A percentile compares a stretch with the other conserved stretches of the same genome.
These are phyloP conservation scores for Penicillium salamii DNA, from an alignment of 495 filamentous ascomycete species.

Conservation along the genomic window DNA sequence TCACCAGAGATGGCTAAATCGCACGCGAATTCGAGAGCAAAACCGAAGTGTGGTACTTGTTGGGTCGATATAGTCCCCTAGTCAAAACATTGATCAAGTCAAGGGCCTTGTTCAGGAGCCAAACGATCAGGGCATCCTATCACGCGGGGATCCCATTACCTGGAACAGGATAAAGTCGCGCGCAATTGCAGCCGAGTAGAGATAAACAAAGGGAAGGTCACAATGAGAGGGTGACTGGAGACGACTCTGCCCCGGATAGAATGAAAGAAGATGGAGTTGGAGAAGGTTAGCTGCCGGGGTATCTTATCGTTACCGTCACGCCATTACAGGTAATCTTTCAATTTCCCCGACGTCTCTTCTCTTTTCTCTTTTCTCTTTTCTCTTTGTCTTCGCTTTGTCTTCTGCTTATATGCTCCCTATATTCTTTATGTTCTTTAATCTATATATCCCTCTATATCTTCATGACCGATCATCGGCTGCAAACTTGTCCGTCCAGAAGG, in stretches of 20 bases:
- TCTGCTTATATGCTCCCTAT: no score
- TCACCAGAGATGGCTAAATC: conserved; percentile 17
- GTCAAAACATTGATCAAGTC: neutral
- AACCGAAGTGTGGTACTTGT: no score
- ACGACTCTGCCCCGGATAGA: conserved; percentile 1
- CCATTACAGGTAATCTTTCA: neutral
- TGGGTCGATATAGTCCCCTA: no score
- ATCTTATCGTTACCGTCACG: conserved; percentile 3
- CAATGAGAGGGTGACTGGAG: conserved; percentile 4
- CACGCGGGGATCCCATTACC: conserved; percentile 9
- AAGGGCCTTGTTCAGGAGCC: conserved; percentile 10
- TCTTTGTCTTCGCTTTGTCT: no score
- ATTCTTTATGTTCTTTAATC: no score
- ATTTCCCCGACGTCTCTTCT: neutral
- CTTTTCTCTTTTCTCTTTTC: no score
- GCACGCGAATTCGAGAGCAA: conserved; percentile 13
- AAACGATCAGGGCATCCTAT: conserved; percentile 19
- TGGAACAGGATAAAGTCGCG: neutral
- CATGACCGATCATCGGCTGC: conserved; percentile 57
- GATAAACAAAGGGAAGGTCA: neutral
- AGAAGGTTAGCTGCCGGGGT: conserved; percentile 5
- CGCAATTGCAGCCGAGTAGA: conserved; percentile 2
- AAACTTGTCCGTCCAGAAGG: conserved; percentile 64
- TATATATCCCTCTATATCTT: no score
- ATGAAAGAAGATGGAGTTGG: conserved; percentile 6